Evolutionary conservation across 371 early-diverging fungal species (phyloP).

Genomic region (Syncephalastrum monosporum): DNA sequence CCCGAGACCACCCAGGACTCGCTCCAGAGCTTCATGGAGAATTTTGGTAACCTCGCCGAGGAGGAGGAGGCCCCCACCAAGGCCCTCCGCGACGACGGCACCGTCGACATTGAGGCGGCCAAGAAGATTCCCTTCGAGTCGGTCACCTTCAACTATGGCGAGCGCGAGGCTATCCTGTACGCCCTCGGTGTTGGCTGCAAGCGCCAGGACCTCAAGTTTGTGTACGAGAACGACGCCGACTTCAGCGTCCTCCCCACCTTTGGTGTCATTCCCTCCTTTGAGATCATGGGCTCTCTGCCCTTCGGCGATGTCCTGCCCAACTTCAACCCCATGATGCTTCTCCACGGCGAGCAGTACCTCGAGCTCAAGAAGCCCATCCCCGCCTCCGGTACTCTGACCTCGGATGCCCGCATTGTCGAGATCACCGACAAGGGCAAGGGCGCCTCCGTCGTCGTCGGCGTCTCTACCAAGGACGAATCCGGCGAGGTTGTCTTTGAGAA

Average conservation of each 20-base stretch:
- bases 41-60: constrained; percentile 55
- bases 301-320: constrained; percentile 79
- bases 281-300: constrained; percentile 61
- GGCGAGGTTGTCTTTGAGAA: constrained; percentile 81
- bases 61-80: constrained; percentile 22
- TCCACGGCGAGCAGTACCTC: constrained; percentile 97
- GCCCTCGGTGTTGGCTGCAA: constrained; percentile 92
- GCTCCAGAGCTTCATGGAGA: constrained; percentile 82
- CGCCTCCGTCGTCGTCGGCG: constrained; percentile 77
- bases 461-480: constrained; percentile 76
- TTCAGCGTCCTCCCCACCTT: constrained; percentile 90
- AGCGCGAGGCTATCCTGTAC: constrained; percentile 92
- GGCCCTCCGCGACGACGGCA: constrained; percentile 23
- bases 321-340: constrained; percentile 97
- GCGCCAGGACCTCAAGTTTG: constrained; percentile 79
- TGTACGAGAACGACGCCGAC: constrained; percentile 85
- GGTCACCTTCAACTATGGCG: constrained; percentile 67
- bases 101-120: constrained; percentile 70
- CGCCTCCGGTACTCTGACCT: constrained; percentile 74
- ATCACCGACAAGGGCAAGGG: constrained; percentile 97
- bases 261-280: constrained; percentile 88
- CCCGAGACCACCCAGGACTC: constrained; percentile 82
- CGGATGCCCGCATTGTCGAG: constrained; percentile 81
- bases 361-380: constrained; percentile 84
- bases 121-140: constrained; percentile 49